Evolutionary conservation across 257 asterid genomes (phyloP).

Genomic region (Solanum tacnaense): DNA sequence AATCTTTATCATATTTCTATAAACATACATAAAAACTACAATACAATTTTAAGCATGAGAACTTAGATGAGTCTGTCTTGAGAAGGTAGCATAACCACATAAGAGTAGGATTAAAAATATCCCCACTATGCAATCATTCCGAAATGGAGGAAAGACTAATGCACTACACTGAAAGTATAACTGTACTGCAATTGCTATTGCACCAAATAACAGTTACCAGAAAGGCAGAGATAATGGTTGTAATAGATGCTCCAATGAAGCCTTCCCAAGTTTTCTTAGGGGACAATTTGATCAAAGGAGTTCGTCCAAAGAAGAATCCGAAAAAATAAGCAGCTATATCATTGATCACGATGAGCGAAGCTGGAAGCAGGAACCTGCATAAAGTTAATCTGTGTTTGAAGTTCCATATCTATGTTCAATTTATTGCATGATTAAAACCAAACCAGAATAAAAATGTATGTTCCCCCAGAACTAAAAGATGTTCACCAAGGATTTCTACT

Average conservation of each 20-base stretch:
- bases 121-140: background rate
- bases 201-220: slow-evolving; percentile 24
- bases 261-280: slow-evolving; percentile 98
- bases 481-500: background rate
- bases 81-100: background rate
- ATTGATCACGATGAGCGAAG: slow-evolving; percentile 74
- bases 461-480: background rate
- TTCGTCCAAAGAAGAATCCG: slow-evolving; percentile 84
- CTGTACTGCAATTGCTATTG: background rate
- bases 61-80: background rate
- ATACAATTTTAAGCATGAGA: background rate
- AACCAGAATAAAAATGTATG: background rate
- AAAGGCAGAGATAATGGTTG: slow-evolving; percentile 73
- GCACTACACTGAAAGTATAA: background rate
- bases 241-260: slow-evolving; percentile 83
- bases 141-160: background rate
- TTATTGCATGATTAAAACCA: background rate
- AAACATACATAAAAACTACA: background rate
- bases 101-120: background rate
- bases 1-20: background rate
- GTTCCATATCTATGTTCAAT: slow-evolving; percentile 7
- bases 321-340: slow-evolving; percentile 83
- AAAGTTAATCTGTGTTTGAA: slow-evolving; percentile 10
- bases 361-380: slow-evolving; percentile 98
- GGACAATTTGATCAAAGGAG: slow-evolving; percentile 77